A percentile compares a stretch with the other conserved stretches of the same genome.
phyloP scores from a whole-genome alignment of 2,329 filamentous ascomycete species.

The Colletotrichum endophyticum region DNA sequence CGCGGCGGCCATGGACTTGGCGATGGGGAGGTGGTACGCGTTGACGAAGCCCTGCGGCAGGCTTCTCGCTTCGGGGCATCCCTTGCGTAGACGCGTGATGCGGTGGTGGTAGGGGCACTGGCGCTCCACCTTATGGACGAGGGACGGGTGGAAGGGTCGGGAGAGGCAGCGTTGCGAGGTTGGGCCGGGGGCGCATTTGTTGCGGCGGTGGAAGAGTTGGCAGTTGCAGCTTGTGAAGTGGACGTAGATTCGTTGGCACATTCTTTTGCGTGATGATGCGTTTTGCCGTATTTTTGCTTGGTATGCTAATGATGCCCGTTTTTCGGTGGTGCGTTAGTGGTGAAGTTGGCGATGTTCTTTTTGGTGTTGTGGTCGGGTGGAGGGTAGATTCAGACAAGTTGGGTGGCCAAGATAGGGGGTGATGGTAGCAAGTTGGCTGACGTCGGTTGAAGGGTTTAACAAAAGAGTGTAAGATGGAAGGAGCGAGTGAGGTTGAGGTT shows the following conservation, averaged over 20 bases:
- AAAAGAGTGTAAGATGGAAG: neutral
- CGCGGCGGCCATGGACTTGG: neutral
- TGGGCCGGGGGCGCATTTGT: neutral
- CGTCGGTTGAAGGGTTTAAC: neutral
- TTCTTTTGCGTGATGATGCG: neutral
- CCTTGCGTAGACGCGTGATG: neutral
- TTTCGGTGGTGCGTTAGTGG: neutral
- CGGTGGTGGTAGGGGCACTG: conserved; percentile 3
- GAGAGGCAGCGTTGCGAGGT: neutral
- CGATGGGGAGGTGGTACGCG: neutral
- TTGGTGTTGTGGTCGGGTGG: neutral
- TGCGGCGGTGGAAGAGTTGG: neutral
- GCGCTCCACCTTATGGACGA: neutral
- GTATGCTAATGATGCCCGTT: neutral
- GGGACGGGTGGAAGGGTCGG: neutral
- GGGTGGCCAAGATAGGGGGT: neutral
- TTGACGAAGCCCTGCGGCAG: neutral
- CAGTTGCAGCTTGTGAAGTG: conserved; percentile 7
- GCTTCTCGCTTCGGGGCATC: neutral
- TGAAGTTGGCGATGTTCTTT: neutral
- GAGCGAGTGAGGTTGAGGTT: neutral
- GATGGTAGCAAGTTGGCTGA: neutral
- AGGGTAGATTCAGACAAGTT: neutral
- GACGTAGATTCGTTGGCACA: conserved; percentile 7
- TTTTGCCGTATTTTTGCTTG: neutral